These are phyloP conservation scores for Cytidiella melzeri DNA, from an alignment of 768 basidiomycete genomes.

Conservation along the genomic window DNA sequence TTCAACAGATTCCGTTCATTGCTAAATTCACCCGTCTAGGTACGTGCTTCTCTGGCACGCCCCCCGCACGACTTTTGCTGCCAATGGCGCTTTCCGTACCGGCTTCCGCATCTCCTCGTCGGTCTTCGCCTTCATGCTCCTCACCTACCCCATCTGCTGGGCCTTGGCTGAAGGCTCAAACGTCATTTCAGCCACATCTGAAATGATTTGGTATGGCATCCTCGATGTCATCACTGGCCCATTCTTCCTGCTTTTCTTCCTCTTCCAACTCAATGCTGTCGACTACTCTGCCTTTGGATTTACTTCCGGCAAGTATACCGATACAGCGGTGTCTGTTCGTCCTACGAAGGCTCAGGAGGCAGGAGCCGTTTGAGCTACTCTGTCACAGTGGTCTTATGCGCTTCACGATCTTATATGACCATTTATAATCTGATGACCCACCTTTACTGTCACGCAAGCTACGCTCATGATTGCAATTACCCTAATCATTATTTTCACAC, in stretches of 20 bases:
- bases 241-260: conserved; percentile 28
- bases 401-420: no score
- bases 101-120: conserved; percentile 29
- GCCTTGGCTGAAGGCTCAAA: conserved; percentile 46
- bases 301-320: no score
- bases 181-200: conserved; percentile 40
- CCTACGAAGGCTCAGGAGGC: conserved; percentile 12
- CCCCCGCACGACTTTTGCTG: no score
- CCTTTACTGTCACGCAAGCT: no score
- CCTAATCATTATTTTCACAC: no score
- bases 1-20: conserved; percentile 12
- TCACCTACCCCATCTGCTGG: conserved; percentile 52
- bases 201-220: conserved; percentile 52
- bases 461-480: no score
- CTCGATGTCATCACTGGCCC: conserved; percentile 34
- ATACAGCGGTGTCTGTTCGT: background rate
- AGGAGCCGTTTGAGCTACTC: conserved; percentile 11
- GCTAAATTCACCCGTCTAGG: conserved; percentile 16
- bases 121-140: conserved; percentile 47
- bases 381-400: no score
- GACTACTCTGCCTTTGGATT: conserved; percentile 24
- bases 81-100: conserved; percentile 16
- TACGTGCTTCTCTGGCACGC: conserved; percentile 21
- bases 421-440: no score
- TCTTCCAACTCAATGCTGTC: conserved; percentile 19